Conservation (phyloP, 164 flowering plant species). For the Vitis labrusca region DNA sequence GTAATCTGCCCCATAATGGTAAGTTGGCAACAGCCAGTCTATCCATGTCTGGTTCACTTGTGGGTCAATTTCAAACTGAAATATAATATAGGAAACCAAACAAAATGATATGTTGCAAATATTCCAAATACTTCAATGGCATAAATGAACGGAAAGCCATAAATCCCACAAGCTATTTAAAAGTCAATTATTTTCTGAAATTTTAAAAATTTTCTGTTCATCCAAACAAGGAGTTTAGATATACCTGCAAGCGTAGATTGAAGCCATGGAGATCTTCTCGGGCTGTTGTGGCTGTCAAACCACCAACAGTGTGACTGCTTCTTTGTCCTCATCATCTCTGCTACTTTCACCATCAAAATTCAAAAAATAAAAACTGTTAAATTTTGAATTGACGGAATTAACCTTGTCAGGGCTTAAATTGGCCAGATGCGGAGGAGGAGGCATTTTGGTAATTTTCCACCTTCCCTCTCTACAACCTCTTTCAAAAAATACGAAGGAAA, state of each 20-base stretch:
- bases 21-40: not conserved
- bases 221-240: not conserved
- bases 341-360: conserved; percentile 16
- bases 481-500: too few species aligned
- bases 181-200: too few species aligned
- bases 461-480: too few species aligned
- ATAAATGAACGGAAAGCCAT: too few species aligned
- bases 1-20: not conserved
- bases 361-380: not conserved
- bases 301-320: conserved; percentile 71
- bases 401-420: too few species aligned
- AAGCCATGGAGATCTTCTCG: conserved; percentile 70
- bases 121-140: too few species aligned
- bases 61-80: not conserved
- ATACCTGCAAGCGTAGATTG: conserved; percentile 72
- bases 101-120: not conserved
- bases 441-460: too few species aligned
- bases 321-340: conserved; percentile 32
- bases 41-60: not conserved
- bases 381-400: too few species aligned
- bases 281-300: conserved; percentile 63
- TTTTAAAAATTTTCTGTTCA: too few species aligned
- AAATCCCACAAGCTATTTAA: too few species aligned
- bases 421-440: too few species aligned
- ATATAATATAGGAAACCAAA: not conserved